These are phyloP conservation scores for Periconia sp. DNA, from an alignment of 2,329 filamentous ascomycete species.

Conservation along the genomic window DNA sequence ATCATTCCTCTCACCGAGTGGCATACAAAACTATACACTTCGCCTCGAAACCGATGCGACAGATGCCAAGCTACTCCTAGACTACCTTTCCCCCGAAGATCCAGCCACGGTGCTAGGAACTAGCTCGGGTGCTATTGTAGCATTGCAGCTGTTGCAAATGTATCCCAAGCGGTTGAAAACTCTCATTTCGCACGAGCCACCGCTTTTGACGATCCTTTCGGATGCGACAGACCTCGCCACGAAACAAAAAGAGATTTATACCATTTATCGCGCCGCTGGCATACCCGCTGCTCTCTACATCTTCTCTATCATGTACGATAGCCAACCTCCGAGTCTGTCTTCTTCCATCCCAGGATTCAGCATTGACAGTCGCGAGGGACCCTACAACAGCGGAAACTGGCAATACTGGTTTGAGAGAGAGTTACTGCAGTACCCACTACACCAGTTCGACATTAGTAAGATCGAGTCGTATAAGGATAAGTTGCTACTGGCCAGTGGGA, in stretches of 20 bases:
- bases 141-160: slow-evolving; percentile 10
- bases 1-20: slow-evolving; percentile 15
- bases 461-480: slow-evolving; percentile 8
- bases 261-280: slow-evolving; percentile 16
- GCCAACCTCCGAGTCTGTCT: neutral
- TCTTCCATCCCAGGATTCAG: neutral
- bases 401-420: slow-evolving; percentile 22
- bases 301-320: slow-evolving; percentile 3
- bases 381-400: slow-evolving; percentile 8
- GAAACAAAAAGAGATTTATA: slow-evolving; percentile 7
- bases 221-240: slow-evolving; percentile 2
- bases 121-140: slow-evolving; percentile 22
- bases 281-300: slow-evolving; percentile 11
- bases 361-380: neutral
- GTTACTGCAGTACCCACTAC: slow-evolving; percentile 15
- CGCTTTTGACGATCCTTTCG: slow-evolving; percentile 12
- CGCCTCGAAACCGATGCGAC: slow-evolving; percentile 37
- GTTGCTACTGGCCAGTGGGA: slow-evolving; percentile 13
- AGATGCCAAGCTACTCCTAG: slow-evolving; percentile 30
- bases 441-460: slow-evolving; percentile 5
- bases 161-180: slow-evolving; percentile 10
- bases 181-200: slow-evolving; percentile 21
- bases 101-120: slow-evolving; percentile 20
- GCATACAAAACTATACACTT: slow-evolving; percentile 31
- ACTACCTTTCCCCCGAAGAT: slow-evolving; percentile 7